A percentile compares a stretch with the other conserved stretches of the same genome.
phyloP scores from a whole-genome alignment of 768 basidiomycete genomes.

The Russula sp. region DNA sequence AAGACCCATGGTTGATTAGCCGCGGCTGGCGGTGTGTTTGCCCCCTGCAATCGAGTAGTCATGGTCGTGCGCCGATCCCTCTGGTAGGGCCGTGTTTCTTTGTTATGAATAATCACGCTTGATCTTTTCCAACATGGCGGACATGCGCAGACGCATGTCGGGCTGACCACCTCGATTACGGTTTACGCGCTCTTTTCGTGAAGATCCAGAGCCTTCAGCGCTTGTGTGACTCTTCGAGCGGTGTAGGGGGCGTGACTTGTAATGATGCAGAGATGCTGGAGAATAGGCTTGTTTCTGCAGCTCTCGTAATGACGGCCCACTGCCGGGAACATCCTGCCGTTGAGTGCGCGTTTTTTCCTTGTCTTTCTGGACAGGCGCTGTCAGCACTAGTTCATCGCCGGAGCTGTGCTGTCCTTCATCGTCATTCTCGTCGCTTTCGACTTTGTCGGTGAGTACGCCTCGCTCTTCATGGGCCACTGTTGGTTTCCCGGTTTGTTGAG shows the following conservation, averaged over 20 bases:
- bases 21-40: background rate
- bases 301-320: constrained; percentile 45
- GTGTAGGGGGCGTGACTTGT: constrained; percentile 42
- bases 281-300: constrained; percentile 61
- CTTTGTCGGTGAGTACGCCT: constrained; percentile 19
- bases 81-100: constrained; percentile 2
- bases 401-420: constrained; percentile 14
- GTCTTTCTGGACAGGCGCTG: background rate
- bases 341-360: background rate
- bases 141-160: constrained; percentile 87
- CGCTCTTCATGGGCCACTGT: constrained; percentile 14
- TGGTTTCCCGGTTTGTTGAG: background rate
- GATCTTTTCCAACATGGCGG: constrained; percentile 79
- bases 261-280: constrained; percentile 48
- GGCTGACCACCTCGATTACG: constrained; percentile 49
- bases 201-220: constrained; percentile 7
- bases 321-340: background rate
- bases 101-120: constrained; percentile 49
- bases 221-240: constrained; percentile 28
- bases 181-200: constrained; percentile 25
- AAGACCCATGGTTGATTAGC: constrained; percentile 10
- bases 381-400: background rate
- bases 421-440: constrained; percentile 23
- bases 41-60: background rate
- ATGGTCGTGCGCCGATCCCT: background rate